Evolutionary conservation across 306 rosid genomes (phyloP).

Genomic region (Hippophae gyantsensis): DNA sequence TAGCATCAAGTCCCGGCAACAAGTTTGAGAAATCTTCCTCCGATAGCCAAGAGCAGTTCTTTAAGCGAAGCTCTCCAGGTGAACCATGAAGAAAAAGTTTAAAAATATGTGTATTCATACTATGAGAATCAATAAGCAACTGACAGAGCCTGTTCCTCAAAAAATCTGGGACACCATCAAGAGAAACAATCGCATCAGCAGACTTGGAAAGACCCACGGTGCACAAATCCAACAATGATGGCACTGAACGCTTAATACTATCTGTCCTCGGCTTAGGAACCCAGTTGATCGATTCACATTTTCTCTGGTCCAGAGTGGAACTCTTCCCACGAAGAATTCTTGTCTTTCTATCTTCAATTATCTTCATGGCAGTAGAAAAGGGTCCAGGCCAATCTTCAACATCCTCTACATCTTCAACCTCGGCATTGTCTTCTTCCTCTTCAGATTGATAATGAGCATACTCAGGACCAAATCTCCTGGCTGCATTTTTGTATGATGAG

Average conservation of each 20-base stretch:
- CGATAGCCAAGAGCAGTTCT: slow-evolving; percentile 77
- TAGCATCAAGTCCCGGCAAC: slow-evolving; percentile 38
- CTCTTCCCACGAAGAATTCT: slow-evolving; percentile 8
- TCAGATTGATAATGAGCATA: slow-evolving; percentile 39
- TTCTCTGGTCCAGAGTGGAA: slow-evolving; percentile 1
- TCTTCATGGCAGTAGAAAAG: slow-evolving; percentile 49
- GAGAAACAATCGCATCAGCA: slow-evolving; percentile 59
- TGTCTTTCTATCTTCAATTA: slow-evolving; percentile 34
- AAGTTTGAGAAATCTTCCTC: slow-evolving; percentile 48
- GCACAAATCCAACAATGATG: slow-evolving; percentile 52
- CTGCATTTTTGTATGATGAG: too few species aligned
- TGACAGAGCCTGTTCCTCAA: slow-evolving; percentile 49
- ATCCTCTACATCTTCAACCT: slow-evolving; percentile 24
- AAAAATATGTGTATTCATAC: slow-evolving; percentile 34
- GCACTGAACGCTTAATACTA: slow-evolving; percentile 18
- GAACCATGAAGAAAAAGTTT: slow-evolving; percentile 49
- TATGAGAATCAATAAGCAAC: slow-evolving; percentile 62
- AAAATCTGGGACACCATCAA: slow-evolving; percentile 50
- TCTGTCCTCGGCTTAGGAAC: slow-evolving; percentile 13
- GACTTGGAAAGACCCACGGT: slow-evolving; percentile 37
- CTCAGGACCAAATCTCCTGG: neutral
- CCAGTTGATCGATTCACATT: slow-evolving; percentile 28
- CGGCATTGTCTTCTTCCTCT: slow-evolving; percentile 12
- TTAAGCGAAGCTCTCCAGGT: slow-evolving; percentile 58
- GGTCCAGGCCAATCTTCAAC: slow-evolving; percentile 47